Evolutionary conservation across 2,329 filamentous ascomycete species (phyloP).

Genomic region (Gremmenia infestans): DNA sequence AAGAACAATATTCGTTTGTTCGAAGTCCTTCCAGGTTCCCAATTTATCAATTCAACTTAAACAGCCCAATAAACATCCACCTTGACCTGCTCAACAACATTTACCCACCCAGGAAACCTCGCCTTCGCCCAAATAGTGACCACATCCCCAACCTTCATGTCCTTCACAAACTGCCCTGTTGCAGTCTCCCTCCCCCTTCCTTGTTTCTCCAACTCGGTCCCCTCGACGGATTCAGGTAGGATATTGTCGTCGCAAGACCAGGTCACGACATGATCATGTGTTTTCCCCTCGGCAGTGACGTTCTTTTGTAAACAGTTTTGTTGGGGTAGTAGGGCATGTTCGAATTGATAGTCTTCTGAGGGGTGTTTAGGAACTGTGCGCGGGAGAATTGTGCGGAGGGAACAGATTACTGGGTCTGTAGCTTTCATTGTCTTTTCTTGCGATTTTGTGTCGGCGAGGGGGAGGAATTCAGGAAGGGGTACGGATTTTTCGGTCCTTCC

Average conservation of each 20-base stretch:
- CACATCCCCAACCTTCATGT: constrained; percentile 53
- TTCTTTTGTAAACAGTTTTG: constrained; percentile 42
- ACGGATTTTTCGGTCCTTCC: neutral
- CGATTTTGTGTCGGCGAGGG: neutral
- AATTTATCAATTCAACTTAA: constrained; percentile 26
- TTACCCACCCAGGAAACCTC: constrained; percentile 51
- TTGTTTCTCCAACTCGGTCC: constrained; percentile 28
- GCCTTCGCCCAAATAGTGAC: constrained; percentile 58
- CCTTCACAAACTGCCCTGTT: constrained; percentile 51
- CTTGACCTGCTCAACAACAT: constrained; percentile 44
- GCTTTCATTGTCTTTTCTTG: neutral
- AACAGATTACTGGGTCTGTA: neutral
- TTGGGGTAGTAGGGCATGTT: constrained; percentile 36
- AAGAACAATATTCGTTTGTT: too few relatives aligned
- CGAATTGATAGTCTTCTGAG: constrained; percentile 20
- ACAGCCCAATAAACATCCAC: constrained; percentile 55
- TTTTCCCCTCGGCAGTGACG: constrained; percentile 35
- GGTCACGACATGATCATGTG: constrained; percentile 42
- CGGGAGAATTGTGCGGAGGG: constrained; percentile 9
- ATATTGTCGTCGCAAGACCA: constrained; percentile 50
- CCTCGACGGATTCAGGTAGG: constrained; percentile 39
- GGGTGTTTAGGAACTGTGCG: neutral
- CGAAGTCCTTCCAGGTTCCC: neutral
- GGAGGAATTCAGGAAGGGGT: neutral
- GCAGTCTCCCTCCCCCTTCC: constrained; percentile 49